Base-by-base conservation (phyloP, 352 stramenopile species). In the Pythium phragmitis region DNA sequence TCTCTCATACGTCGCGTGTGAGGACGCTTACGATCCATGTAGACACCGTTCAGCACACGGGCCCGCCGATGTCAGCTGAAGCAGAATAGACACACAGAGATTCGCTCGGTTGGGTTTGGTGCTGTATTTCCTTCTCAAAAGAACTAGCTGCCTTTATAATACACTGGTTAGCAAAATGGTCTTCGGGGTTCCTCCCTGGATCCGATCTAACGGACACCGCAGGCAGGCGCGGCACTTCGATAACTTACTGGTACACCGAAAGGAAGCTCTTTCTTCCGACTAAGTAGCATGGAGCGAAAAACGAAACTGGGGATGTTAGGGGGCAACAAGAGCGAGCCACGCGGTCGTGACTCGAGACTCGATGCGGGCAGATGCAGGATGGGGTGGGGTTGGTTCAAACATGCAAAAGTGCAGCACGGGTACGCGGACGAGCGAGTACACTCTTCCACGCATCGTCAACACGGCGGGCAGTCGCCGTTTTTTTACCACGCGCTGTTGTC, bases 401-500 rank as follows among this genome's bases (percentile, higher is more conserved):
- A 63, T 63, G 46, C 57, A 63, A 7, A 11, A 8, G n/a, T n/a
- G 33, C 36, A 64, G 41, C 52, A 47, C 39, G 62, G 53, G 62
- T 59, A 55, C 54, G 54, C 34, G 62, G 57, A 65, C 63, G 57
- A 66, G 57, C 63, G 61, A 68, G 61, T 68, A 62, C 62, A 69
- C 62, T 63, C 55, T 64, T 64, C 54, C 62, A 69, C 81, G 89
- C 45, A 69, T 71, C 34, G 65, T 70, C 49, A 75, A 61, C 12
- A 80, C 62, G n/a, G n/a, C n/a, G n/a, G 62, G 46, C 55, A 42
- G 52, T 41, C 36, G 39, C 42, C 23, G 61, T 34, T 63, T 42
- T 65, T 62, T 85, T 96, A 96, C 87, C 87, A 96, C 73, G 87
- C 85, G 70, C 87, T 96, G 81, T 96, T 96, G 74, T 94, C 85